Evolutionary conservation across 768 basidiomycete species (phyloP), one percentile per base, ranked within the genome.

Genomic region (Mycena sanguinolenta): DNA sequence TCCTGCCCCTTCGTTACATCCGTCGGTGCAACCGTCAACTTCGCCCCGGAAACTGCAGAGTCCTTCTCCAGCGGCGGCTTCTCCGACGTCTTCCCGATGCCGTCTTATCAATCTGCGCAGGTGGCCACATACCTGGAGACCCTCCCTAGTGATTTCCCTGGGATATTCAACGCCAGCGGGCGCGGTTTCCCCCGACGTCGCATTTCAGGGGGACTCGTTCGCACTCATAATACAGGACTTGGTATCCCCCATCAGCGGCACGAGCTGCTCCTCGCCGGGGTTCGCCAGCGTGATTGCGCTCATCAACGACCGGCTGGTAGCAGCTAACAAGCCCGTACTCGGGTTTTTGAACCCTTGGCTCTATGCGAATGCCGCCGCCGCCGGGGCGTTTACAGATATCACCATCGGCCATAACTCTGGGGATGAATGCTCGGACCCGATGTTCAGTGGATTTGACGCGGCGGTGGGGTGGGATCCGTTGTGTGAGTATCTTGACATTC

Each of bases 201-300:
- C 39, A 42, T 42, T 42, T 17, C 39, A 42, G 46, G 39, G 39
- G 16, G 39, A 42, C 39, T 9, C 39, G 16, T 42, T 42, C 16
- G 39, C 16, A 17, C 4, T 42, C 39, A 52, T 52, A 28, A 52
- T 21, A 52, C 50, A 19, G 50, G 28, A 6, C 8, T 8, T 38
- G 36, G 14, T 38, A 38, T 38, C 36, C 36, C 36, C 36, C 23
- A 21, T 52, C 13, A 27, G 25, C 9, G 50, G 50, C 16, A 52
- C 50, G 50, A 52, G 50, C 21, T 27, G 50, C 50, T 52, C 50
- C 4, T 52, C 50, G 16, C 50, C 50, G 12, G 50, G 50, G 21
- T 52, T 52, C 50, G 50, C 50, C 50, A 52, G 50, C 25, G 50
- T 52, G 50, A 52, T 52, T 52, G 50, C 50, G 50, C 21, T 52